Base-by-base conservation (phyloP, 257 asterid species). In the Fraxinus excelsior region DNA sequence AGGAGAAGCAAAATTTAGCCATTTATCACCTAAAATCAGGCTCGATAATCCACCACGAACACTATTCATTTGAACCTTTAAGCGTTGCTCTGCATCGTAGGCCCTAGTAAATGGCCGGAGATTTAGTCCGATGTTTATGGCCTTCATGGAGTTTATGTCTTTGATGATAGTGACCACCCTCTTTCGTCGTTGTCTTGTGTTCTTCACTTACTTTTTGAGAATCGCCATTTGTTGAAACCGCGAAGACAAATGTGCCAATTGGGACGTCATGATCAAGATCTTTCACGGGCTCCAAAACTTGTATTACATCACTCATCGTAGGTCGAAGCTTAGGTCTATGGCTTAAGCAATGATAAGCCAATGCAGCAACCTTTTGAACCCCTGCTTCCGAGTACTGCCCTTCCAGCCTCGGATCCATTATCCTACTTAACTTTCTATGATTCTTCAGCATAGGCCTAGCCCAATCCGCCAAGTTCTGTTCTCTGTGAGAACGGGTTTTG, bases 361-460 rank as follows among this genome's bases (percentile, higher is more conserved):
- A 68, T 68, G 40, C 10, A 68, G 72, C 72, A 29, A 68, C 49
- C 26, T 19, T 68, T 68, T 68, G 46, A 34, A 16, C 46, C 11
- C 46, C 72, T 4, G 31, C 35, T 68, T 68, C 72, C 13, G 72
- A 34, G 72, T 68, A 68, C 18, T 31, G 72, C 18, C 68, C 68
- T 62, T 62, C 68, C 21, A 62, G 68, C 68, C 68, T 62, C 10
- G 35, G 68, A 62, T 29, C 72, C 46, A 68, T 32, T 68, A 68
- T 68, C 3, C 72, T 46, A 3, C 31, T 35, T 7, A 68, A 35
- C 46, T 68, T 68, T 35, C 72, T 31, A 68, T n/a, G 72, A 32
- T 68, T 19, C 28, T 68, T 68, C 12, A 68, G 26, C 72, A 68
- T 68, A 7, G 72, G 72, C 72, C 72, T 68, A 2, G 72, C 72